These are phyloP conservation scores for Bolboschoenoplectus hybrid DNA, from an alignment of 202 grass and related monocot species.

Conservation along the genomic window DNA sequence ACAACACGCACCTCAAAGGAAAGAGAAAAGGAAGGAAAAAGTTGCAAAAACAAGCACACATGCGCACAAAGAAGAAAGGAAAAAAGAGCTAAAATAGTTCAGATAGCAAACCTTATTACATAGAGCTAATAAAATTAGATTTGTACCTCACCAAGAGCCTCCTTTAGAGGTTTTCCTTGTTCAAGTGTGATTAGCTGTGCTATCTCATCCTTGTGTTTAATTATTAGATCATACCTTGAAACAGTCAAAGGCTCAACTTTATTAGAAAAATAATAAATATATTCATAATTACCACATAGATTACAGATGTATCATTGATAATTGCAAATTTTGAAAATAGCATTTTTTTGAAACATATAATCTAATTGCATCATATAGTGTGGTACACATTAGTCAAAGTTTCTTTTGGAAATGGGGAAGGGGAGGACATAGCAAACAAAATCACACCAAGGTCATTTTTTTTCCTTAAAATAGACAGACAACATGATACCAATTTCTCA, in stretches of 20 bases:
- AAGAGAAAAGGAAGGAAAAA: not conserved
- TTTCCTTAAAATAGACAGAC: conserved; percentile 1
- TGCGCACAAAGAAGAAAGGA: conserved; percentile 5
- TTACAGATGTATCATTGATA: not conserved
- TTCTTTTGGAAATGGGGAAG: not conserved
- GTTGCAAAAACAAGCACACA: conserved; percentile 12
- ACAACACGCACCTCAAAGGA: not conserved
- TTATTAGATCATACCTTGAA: conserved; percentile 86
- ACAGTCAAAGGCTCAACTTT: conserved; percentile 28
- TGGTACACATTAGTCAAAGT: not conserved
- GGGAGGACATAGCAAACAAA: not conserved
- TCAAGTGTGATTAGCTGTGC: conserved; percentile 95
- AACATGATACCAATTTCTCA: conserved; percentile 82
- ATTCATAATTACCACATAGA: not conserved
- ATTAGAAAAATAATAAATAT: conserved; percentile 38
- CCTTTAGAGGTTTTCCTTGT: conserved; percentile 94
- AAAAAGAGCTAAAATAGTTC: conserved; percentile 22
- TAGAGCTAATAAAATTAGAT: conserved; percentile 27
- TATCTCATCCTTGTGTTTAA: conserved; percentile 94
- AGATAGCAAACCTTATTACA: conserved; percentile 35
- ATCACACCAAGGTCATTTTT: not conserved
- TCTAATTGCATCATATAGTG: conserved; percentile 18
- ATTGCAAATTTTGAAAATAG: not conserved
- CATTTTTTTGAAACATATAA: conserved; percentile 25
- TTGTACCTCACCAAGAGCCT: conserved; percentile 92